These are phyloP conservation scores for Fusarium abutilonis DNA, from an alignment of 2,329 filamentous ascomycete genomes.

Conservation along the genomic window DNA sequence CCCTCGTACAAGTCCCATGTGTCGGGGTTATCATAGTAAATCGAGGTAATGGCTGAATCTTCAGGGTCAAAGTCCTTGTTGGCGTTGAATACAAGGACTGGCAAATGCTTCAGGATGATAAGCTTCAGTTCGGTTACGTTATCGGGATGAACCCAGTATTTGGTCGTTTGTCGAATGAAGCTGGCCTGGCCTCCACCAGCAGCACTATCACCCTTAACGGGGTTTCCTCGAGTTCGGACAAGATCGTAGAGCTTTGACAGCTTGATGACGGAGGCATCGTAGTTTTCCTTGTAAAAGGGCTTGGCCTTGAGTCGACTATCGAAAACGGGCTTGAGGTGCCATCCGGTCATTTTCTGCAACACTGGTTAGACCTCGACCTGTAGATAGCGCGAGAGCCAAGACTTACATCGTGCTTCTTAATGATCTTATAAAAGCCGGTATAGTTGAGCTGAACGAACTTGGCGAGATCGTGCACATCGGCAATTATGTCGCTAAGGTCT, in stretches of 20 bases:
- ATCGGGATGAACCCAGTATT: constrained; percentile 99
- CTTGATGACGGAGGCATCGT: constrained; percentile 94
- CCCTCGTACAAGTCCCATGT: constrained; percentile 95
- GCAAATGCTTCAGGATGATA: constrained; percentile 96
- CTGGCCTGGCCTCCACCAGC: constrained; percentile 93
- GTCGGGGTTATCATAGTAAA: constrained; percentile 96
- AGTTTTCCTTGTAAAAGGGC: constrained; percentile 99
- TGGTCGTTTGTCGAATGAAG: constrained; percentile 96
- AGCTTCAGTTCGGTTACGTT: constrained; percentile 99
- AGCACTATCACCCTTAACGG: constrained; percentile 88
- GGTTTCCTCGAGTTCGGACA: constrained; percentile 91
- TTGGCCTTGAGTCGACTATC: constrained; percentile 93
- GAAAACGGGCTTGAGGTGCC: constrained; percentile 96
- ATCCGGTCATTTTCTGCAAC: constrained; percentile 85
- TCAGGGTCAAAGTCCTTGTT: constrained; percentile 94
- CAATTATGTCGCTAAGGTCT: constrained; percentile 96
- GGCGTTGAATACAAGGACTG: constrained; percentile 95
- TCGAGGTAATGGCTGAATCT: constrained; percentile 95
- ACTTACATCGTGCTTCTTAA: constrained; percentile 97
- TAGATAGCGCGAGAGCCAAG: not conserved
- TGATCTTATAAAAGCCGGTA: constrained; percentile 99
- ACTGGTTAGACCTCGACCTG: constrained; percentile 34
- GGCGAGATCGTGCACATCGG: constrained; percentile 95
- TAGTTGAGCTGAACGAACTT: constrained; percentile 99
- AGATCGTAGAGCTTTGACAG: constrained; percentile 95